Conservation (phyloP, 1,284 basidiomycete genomes). For the Trametes polyzona region DNA sequence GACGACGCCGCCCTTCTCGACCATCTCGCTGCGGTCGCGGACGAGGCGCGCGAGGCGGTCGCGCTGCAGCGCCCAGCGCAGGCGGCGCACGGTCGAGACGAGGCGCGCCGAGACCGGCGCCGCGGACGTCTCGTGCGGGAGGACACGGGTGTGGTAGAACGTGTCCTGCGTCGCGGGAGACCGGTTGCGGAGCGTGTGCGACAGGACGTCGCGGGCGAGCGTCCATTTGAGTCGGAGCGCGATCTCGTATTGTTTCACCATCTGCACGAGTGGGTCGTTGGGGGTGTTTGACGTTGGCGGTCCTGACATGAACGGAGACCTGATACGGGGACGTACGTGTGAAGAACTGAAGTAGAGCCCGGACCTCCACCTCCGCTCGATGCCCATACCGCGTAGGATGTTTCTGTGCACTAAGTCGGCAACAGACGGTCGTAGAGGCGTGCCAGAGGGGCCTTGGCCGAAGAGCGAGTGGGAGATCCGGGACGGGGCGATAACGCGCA, state of each 20-base stretch:
- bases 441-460: slow-evolving; percentile 53
- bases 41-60: slow-evolving; percentile 59
- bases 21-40: slow-evolving; percentile 39
- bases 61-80: slow-evolving; percentile 61
- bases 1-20: slow-evolving; percentile 42
- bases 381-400: slow-evolving; percentile 66
- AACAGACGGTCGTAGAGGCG: slow-evolving; percentile 62
- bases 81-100: slow-evolving; percentile 56
- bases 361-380: slow-evolving; percentile 65
- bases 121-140: slow-evolving; percentile 55
- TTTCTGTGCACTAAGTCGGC: slow-evolving; percentile 67
- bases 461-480: slow-evolving; percentile 68
- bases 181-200: slow-evolving; percentile 49
- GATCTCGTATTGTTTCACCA: slow-evolving; percentile 61
- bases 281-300: not conserved
- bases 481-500: slow-evolving; percentile 65
- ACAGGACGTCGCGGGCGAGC: slow-evolving; percentile 51
- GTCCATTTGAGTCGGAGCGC: slow-evolving; percentile 51
- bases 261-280: slow-evolving; percentile 39
- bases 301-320: no score
- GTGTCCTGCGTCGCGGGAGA: slow-evolving; percentile 37
- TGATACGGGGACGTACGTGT: slow-evolving; percentile 46
- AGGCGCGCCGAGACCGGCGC: slow-evolving; percentile 54
- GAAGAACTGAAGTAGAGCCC: slow-evolving; percentile 67
- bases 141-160: slow-evolving; percentile 49